Evolutionary conservation across 768 basidiomycete species (phyloP).

Genomic region (Calocybe gangraenosa): DNA sequence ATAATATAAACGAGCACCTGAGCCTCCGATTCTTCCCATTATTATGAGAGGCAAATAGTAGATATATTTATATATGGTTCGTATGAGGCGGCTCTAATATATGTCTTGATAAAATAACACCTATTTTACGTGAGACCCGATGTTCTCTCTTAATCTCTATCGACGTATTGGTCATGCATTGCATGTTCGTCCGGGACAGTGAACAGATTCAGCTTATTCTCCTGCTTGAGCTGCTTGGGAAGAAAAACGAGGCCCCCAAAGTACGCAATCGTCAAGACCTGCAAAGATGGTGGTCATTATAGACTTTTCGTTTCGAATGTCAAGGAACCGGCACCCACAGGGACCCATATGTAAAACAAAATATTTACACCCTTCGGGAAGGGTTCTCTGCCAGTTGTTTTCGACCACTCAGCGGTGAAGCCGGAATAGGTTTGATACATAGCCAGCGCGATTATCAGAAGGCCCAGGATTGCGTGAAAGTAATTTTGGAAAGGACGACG

Average conservation of each 20-base stretch:
- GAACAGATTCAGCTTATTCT: constrained; percentile 27
- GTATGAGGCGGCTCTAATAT: too few species aligned
- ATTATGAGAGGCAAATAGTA: too few species aligned
- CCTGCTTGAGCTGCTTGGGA: constrained; percentile 45
- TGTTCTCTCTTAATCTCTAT: constrained; percentile 6
- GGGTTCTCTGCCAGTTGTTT: constrained; percentile 35
- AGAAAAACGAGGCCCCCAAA: constrained; percentile 37
- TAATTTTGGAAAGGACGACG: constrained; percentile 53
- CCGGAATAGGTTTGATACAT: constrained; percentile 48
- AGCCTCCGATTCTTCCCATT: too few species aligned
- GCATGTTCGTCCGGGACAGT: constrained; percentile 12
- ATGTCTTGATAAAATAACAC: too few species aligned
- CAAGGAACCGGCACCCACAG: constrained; percentile 28
- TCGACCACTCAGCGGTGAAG: constrained; percentile 46
- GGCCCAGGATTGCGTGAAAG: constrained; percentile 50
- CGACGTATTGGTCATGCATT: constrained; percentile 1
- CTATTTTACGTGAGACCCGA: too few species aligned
- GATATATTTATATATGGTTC: too few species aligned
- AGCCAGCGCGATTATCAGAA: constrained; percentile 44
- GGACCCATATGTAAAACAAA: constrained; percentile 45
- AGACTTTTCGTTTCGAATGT: background rate
- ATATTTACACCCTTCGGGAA: constrained; percentile 32
- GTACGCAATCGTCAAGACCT: constrained; percentile 43
- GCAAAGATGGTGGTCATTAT: constrained; percentile 4
- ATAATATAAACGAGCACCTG: too few species aligned